phyloP scores from a whole-genome alignment of 2,329 filamentous ascomycete genomes.

The Cadophora malorum region DNA sequence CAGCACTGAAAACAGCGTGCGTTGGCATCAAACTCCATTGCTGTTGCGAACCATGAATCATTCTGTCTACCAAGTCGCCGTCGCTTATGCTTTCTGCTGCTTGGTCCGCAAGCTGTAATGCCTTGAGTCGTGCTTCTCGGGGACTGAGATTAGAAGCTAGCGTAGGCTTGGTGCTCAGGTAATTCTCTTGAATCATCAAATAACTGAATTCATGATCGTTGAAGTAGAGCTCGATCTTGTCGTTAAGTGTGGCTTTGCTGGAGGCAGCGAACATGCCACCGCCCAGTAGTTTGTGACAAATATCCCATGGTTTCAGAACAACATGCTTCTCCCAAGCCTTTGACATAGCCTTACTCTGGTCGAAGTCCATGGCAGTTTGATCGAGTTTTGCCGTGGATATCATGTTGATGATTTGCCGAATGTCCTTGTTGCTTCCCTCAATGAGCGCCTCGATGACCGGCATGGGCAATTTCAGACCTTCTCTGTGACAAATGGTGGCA shows the following conservation, averaged over 20 bases:
- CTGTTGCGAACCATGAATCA: conserved; percentile 98
- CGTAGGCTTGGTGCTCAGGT: conserved; percentile 81
- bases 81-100: conserved; percentile 97
- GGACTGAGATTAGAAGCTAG: conserved; percentile 57
- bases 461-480: conserved; percentile 83
- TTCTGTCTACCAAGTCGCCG: conserved; percentile 91
- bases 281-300: conserved; percentile 89
- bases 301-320: conserved; percentile 97
- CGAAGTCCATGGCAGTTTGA: conserved; percentile 77
- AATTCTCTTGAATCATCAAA: conserved; percentile 98
- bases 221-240: conserved; percentile 99
- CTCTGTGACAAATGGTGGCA: conserved; percentile 92
- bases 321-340: conserved; percentile 99
- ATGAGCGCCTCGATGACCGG: conserved; percentile 91
- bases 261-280: conserved; percentile 84
- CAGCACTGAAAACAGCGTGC: conserved; percentile 94
- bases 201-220: conserved; percentile 98
- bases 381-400: conserved; percentile 92
- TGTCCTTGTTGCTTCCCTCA: conserved; percentile 93
- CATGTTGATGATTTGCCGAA: conserved; percentile 99
- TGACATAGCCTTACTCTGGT: conserved; percentile 90
- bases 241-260: conserved; percentile 88
- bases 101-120: conserved; percentile 84
- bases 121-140: conserved; percentile 75
- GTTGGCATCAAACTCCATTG: conserved; percentile 99